A percentile compares a stretch with the other conserved stretches of the same genome.
Evolutionary conservation across 73 alveolate species (phyloP).

Genomic region (Paramecium tetraurelia): DNA sequence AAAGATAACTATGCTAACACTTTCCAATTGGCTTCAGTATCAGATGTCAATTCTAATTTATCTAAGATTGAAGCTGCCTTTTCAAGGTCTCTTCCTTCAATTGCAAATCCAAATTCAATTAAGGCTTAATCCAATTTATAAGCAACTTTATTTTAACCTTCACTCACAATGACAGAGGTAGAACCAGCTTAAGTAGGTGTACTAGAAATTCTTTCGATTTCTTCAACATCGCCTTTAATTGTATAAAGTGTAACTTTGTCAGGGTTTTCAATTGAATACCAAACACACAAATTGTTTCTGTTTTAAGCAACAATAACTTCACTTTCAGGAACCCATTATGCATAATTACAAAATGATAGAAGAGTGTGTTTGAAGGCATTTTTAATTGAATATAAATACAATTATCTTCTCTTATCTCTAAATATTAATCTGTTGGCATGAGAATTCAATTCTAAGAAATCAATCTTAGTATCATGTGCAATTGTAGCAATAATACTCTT

Average conservation of each 20-base stretch:
- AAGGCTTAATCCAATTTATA: slow-evolving; percentile 95
- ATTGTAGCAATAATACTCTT: slow-evolving; percentile 94
- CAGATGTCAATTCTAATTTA: slow-evolving; percentile 97
- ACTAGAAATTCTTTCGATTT: slow-evolving; percentile 95
- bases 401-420: slow-evolving; percentile 99
- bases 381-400: slow-evolving; percentile 94
- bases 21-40: slow-evolving; percentile 99
- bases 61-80: slow-evolving; percentile 96
- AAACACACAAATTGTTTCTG: slow-evolving; percentile 97
- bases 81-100: slow-evolving; percentile 93
- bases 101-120: slow-evolving; percentile 97
- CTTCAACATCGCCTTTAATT: slow-evolving; percentile 99
- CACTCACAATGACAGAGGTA: slow-evolving; percentile 97
- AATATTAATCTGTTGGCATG: slow-evolving; percentile 97
- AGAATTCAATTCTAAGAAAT: slow-evolving; percentile 95
- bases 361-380: slow-evolving; percentile 96
- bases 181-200: slow-evolving; percentile 60
- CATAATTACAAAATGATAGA: slow-evolving; percentile 98
- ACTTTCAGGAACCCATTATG: slow-evolving; percentile 99
- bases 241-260: slow-evolving; percentile 97
- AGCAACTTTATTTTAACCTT: slow-evolving; percentile 90
- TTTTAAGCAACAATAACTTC: slow-evolving; percentile 99
- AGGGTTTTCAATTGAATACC: slow-evolving; percentile 99
- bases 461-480: slow-evolving; percentile 98
- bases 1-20: slow-evolving; percentile 94